phyloP scores from a whole-genome alignment of 2,329 filamentous ascomycete species.

The Pseudogymnoascus sp. region DNA sequence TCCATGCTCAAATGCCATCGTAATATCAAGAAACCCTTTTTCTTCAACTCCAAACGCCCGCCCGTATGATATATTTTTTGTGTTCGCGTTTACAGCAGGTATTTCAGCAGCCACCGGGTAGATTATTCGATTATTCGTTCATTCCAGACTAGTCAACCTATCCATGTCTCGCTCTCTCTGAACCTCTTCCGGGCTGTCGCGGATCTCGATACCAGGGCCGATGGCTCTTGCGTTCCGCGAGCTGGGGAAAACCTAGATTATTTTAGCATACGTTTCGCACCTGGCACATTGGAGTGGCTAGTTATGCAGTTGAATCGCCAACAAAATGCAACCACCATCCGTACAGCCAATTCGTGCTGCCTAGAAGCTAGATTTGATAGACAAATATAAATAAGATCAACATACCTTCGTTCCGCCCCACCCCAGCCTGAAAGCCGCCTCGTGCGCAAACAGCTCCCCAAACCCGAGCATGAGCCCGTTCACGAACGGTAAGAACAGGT shows the following conservation, averaged over 20 bases:
- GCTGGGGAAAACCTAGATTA: slow-evolving; percentile 24
- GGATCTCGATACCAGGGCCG: slow-evolving; percentile 75
- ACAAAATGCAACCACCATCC: not conserved
- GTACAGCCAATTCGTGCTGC: not conserved
- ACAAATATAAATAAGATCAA: not conserved
- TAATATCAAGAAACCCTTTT: not conserved
- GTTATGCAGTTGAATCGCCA: not conserved
- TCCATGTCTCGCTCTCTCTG: slow-evolving; percentile 41
- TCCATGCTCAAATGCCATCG: not conserved
- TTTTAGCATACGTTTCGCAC: not conserved
- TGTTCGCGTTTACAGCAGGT: not conserved
- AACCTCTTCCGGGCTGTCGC: slow-evolving; percentile 49
- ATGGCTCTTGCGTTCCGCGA: slow-evolving; percentile 41
- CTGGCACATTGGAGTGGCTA: not conserved
- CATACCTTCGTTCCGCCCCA: slow-evolving; percentile 91
- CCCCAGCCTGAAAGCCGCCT: slow-evolving; percentile 84
- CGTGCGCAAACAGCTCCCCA: slow-evolving; percentile 92
- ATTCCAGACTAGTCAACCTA: slow-evolving; percentile 53
- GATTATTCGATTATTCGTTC: slow-evolving; percentile 11
- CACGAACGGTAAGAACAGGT: slow-evolving; percentile 87
- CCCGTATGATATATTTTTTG: slow-evolving; percentile 1
- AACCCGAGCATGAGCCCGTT: slow-evolving; percentile 98
- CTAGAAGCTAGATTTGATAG: not conserved
- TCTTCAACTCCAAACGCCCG: not conserved
- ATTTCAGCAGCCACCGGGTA: not conserved